These are phyloP conservation scores for Phytopythium chamaehyphon DNA, from an alignment of 352 stramenopile genomes.

Conservation along the genomic window DNA sequence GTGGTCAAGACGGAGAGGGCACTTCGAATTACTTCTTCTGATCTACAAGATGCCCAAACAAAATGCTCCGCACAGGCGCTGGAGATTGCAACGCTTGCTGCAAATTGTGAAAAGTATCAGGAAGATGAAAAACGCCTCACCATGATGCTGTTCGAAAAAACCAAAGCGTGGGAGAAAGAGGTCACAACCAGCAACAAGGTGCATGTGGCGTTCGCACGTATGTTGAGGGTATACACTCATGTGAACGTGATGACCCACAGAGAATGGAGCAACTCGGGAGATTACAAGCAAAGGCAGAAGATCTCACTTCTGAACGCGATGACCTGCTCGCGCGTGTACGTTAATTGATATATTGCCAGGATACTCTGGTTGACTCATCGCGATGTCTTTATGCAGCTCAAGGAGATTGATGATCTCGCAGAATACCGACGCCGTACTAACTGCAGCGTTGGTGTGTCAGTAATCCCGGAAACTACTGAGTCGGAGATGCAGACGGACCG, in stretches of 20 bases:
- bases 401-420: conserved; percentile 52
- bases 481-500: conserved; percentile 65
- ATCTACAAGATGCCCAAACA: conserved; percentile 37
- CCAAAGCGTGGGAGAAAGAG: conserved; percentile 66
- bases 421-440: conserved; percentile 59
- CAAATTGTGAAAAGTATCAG: conserved; percentile 30
- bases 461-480: conserved; percentile 33
- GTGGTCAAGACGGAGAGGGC: conserved; percentile 38
- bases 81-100: conserved; percentile 27
- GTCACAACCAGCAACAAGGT: conserved; percentile 46
- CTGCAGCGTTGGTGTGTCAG: conserved; percentile 53
- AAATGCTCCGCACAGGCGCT: conserved; percentile 26
- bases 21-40: conserved; percentile 48
- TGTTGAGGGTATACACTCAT: conserved; percentile 17
- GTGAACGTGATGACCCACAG: conserved; percentile 9
- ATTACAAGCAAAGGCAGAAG: conserved; percentile 27
- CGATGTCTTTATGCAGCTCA: conserved; percentile 31
- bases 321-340: conserved; percentile 38
- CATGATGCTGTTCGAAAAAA: conserved; percentile 67
- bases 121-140: conserved; percentile 55
- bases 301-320: conserved; percentile 31
- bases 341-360: background rate
- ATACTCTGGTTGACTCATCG: background rate
- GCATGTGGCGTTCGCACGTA: too few relatives aligned
- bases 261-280: conserved; percentile 40